phyloP scores from a whole-genome alignment of 75 land plant genomes.

The Selaginella tamariscina region DNA sequence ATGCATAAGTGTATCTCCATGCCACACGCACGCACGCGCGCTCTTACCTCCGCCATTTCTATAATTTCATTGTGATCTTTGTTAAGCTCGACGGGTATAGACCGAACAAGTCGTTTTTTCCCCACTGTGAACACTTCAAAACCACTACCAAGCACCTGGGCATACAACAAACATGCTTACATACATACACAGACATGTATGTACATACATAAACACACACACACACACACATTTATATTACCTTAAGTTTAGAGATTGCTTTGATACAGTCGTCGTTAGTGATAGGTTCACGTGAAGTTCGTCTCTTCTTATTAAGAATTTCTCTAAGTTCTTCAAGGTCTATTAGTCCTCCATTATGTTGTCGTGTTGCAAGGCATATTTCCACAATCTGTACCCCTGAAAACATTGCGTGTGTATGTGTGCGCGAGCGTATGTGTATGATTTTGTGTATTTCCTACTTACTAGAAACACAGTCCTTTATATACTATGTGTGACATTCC shows the following conservation, averaged over 20 bases:
- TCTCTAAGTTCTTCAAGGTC: slow-evolving; percentile 60
- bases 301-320: slow-evolving; percentile 49
- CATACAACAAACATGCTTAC: not conserved
- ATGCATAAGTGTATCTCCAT: not conserved
- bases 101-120: slow-evolving; percentile 65
- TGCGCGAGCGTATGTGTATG: too few relatives aligned
- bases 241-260: slow-evolving; percentile 85
- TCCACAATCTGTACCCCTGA: slow-evolving; percentile 96
- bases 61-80: slow-evolving; percentile 92
- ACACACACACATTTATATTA: slow-evolving; percentile 15
- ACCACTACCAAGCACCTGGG: slow-evolving; percentile 73
- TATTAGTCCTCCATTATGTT: slow-evolving; percentile 85
- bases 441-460: too few relatives aligned
- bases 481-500: too few relatives aligned
- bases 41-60: slow-evolving; percentile 78
- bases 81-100: slow-evolving; percentile 89
- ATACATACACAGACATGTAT: not conserved
- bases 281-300: slow-evolving; percentile 62
- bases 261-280: slow-evolving; percentile 90
- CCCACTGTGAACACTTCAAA: slow-evolving; percentile 83
- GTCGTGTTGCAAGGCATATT: slow-evolving; percentile 79
- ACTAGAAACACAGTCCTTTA: too few relatives aligned
- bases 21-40: not conserved
- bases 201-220: not conserved
- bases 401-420: too few relatives aligned